These are phyloP conservation scores for Rhizophora apiculata DNA, from an alignment of 345 rosid species.

Conservation along the genomic window DNA sequence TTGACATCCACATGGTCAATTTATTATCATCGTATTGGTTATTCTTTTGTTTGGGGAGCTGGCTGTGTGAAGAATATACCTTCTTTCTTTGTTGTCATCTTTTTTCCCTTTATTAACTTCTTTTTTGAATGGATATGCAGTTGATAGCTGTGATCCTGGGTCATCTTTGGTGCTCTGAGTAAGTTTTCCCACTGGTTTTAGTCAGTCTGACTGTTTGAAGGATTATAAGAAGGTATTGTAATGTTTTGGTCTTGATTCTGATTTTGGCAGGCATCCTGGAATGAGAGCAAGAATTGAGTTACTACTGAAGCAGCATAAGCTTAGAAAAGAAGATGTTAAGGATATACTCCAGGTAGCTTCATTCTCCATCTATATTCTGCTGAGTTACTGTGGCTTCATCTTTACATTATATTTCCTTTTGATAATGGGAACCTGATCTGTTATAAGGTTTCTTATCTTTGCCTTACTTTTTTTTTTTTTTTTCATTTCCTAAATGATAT, in stretches of 20 bases:
- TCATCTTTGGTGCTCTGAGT: constrained; percentile 97
- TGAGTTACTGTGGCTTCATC: background rate
- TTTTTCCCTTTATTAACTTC: background rate
- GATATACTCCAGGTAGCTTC: constrained; percentile 76
- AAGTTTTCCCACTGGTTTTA: constrained; percentile 32
- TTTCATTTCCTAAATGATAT: no score
- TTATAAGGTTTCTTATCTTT: no score
- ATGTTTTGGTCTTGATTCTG: background rate
- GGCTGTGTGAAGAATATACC: background rate
- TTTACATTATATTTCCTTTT: background rate
- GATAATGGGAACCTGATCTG: background rate
- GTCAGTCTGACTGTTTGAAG: constrained; percentile 6
- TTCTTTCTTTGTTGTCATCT: background rate
- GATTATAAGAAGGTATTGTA: constrained; percentile 2
- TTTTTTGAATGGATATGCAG: constrained; percentile 45
- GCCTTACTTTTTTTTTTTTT: no score
- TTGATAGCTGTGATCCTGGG: constrained; percentile 80
- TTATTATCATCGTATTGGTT: no score
- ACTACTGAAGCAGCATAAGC: constrained; percentile 87
- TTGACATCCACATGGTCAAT: no score
- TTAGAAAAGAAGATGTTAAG: constrained; percentile 61
- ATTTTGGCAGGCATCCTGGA: constrained; percentile 53
- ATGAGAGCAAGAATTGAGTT: constrained; percentile 84
- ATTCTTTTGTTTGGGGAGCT: no score
- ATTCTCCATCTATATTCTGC: constrained; percentile 3